Evolutionary conservation across 805 yeast genomes (phyloP).

Genomic region (Metschnikowia colocasiae): DNA sequence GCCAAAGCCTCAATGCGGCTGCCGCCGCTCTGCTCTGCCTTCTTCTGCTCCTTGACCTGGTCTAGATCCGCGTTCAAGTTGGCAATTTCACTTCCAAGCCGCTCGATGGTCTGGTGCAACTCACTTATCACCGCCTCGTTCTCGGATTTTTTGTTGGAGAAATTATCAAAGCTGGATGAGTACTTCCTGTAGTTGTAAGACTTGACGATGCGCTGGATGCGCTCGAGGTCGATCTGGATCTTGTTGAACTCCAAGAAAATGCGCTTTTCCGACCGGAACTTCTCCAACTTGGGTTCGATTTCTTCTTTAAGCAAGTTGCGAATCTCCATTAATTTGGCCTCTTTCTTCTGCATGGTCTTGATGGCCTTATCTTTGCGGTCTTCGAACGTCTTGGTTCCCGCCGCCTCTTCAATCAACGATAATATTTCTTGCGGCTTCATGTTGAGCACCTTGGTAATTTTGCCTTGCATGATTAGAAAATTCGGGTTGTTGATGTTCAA

Average conservation of each 20-base stretch:
- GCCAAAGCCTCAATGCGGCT: constrained; percentile 56
- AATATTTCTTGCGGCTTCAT: constrained; percentile 92
- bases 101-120: constrained; percentile 43
- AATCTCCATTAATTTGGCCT: constrained; percentile 76
- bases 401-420: constrained; percentile 94
- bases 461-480: constrained; percentile 97
- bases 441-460: constrained; percentile 92
- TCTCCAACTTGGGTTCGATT: constrained; percentile 87
- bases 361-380: constrained; percentile 90
- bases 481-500: constrained; percentile 95
- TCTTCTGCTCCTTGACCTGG: constrained; percentile 49
- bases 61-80: constrained; percentile 60
- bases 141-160: constrained; percentile 40
- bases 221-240: constrained; percentile 75
- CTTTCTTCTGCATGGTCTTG: constrained; percentile 87
- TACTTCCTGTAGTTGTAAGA: constrained; percentile 64
- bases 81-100: constrained; percentile 51
- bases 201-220: constrained; percentile 64
- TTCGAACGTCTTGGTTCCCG: constrained; percentile 95
- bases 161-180: constrained; percentile 39
- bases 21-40: constrained; percentile 57
- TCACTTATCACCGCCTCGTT: constrained; percentile 39
- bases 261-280: constrained; percentile 76
- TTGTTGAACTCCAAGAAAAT: constrained; percentile 83
- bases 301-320: constrained; percentile 72